Evolutionary conservation across 202 grass and related monocot species (phyloP).

Genomic region (Musa balbisiana): DNA sequence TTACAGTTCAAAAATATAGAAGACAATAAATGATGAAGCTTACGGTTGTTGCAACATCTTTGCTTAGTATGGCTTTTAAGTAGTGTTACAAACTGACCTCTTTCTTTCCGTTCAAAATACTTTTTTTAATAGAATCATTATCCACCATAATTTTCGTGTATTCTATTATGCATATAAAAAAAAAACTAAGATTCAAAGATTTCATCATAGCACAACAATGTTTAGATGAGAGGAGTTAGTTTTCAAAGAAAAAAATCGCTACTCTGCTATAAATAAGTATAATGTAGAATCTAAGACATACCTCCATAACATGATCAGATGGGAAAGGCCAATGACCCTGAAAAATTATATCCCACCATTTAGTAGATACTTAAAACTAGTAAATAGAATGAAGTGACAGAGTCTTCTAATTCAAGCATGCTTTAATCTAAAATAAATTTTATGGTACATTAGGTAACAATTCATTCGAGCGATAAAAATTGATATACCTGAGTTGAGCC

Average conservation of each 20-base stretch:
- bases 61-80: too few species aligned
- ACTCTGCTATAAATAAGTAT: not conserved
- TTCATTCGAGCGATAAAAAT: not conserved
- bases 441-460: not conserved
- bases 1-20: not conserved
- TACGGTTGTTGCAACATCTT: too few species aligned
- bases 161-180: too few species aligned
- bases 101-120: too few species aligned
- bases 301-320: conserved; percentile 86
- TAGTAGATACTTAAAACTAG: conserved; percentile 2
- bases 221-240: not conserved
- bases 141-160: too few species aligned
- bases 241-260: not conserved
- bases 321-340: conserved; percentile 99
- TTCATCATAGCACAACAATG: not conserved
- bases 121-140: too few species aligned
- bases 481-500: conserved; percentile 85
- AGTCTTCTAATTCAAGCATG: too few species aligned
- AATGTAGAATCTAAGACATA: conserved; percentile 13
- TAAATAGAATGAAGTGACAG: too few species aligned
- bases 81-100: too few species aligned
- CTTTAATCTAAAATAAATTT: not conserved
- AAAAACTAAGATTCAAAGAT: not conserved
- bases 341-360: conserved; percentile 26
- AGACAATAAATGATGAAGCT: not conserved